Conservation (phyloP, 2,329 filamentous ascomycete species). For the Aureobasidium pullulans region DNA sequence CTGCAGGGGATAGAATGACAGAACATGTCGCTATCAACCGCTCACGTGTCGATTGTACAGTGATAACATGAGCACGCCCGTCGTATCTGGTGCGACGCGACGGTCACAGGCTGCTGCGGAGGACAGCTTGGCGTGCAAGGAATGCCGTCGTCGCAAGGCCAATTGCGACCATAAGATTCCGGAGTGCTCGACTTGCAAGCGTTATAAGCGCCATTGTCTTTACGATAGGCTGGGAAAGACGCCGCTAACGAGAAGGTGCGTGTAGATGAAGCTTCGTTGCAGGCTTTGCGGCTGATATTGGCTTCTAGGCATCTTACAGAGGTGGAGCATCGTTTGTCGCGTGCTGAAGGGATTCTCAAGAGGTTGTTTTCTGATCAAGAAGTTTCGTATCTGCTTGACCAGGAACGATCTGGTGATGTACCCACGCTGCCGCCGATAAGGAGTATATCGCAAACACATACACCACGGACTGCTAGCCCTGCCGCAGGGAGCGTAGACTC, state of each 20-base stretch:
- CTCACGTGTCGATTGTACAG: not conserved
- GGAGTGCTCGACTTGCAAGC: slow-evolving; percentile 10
- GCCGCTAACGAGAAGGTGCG: slow-evolving; percentile 9
- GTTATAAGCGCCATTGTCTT: slow-evolving; percentile 5
- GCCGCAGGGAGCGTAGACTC: not conserved
- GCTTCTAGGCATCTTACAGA: slow-evolving; percentile 7
- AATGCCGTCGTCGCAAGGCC: slow-evolving; percentile 12
- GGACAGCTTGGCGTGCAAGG: slow-evolving; percentile 11
- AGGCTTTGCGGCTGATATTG: not conserved
- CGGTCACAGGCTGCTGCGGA: slow-evolving; percentile 9
- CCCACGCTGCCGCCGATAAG: not conserved
- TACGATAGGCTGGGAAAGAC: slow-evolving; percentile 9
- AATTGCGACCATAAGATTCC: slow-evolving; percentile 13
- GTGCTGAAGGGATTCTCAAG: slow-evolving; percentile 8
- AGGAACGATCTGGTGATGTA: slow-evolving; percentile 7
- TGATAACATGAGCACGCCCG: slow-evolving; percentile 5
- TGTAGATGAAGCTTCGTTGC: not conserved
- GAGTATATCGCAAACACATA: not conserved
- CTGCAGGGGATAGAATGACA: slow-evolving; percentile 1
- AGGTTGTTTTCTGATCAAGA: slow-evolving; percentile 8
- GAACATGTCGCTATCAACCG: slow-evolving; percentile 1
- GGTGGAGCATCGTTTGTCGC: slow-evolving; percentile 9
- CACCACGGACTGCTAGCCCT: not conserved
- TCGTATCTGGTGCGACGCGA: not conserved
- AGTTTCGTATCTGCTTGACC: slow-evolving; percentile 11